These are phyloP conservation scores for Venturia nashicola DNA, from an alignment of 2,329 filamentous ascomycete species.

Conservation along the genomic window DNA sequence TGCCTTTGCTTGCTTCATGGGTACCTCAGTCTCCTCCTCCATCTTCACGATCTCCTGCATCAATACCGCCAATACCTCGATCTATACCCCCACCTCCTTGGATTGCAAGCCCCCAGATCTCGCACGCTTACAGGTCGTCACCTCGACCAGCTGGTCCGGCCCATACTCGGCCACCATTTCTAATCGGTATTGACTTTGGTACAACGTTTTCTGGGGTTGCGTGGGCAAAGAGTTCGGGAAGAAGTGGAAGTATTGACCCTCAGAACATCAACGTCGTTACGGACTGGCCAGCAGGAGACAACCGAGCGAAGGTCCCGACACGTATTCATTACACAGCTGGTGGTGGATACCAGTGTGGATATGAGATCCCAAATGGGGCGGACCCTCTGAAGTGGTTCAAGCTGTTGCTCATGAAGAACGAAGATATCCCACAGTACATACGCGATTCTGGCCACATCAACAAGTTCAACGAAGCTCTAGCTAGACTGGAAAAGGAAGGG, in stretches of 20 bases:
- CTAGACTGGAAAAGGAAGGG: not conserved
- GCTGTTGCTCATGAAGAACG: not conserved
- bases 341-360: not conserved
- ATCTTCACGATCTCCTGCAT: too few species aligned
- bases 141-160: too few species aligned
- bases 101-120: too few species aligned
- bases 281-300: not conserved
- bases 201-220: not conserved
- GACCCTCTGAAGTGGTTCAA: not conserved
- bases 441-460: not conserved
- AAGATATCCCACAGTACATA: not conserved
- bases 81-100: not conserved
- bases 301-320: not conserved
- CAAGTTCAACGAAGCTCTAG: not conserved
- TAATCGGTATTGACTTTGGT: not conserved
- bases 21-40: not conserved
- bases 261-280: not conserved
- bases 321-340: not conserved
- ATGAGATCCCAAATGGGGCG: not conserved
- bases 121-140: too few species aligned
- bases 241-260: not conserved
- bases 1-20: not conserved
- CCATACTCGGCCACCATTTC: not conserved
- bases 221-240: not conserved
- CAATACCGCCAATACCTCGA: too few species aligned